Evolutionary conservation across 768 basidiomycete species (phyloP).

Genomic region (Thelephora ganbajun): DNA sequence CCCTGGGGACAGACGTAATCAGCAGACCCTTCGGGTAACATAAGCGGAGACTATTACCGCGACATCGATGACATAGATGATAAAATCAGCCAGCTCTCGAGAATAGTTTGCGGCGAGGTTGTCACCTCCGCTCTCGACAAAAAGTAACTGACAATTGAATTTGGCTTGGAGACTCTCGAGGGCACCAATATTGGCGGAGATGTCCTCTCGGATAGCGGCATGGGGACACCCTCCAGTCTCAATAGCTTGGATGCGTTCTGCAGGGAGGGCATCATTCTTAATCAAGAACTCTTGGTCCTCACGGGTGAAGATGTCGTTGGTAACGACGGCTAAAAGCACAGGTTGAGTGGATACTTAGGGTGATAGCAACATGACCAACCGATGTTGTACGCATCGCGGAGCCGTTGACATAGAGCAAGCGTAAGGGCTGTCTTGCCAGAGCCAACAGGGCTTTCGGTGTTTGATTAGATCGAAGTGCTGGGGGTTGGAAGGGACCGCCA

Average conservation of each 20-base stretch:
- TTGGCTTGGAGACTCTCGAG: conserved; percentile 89
- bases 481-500: neutral
- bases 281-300: conserved; percentile 98
- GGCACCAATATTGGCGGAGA: conserved; percentile 93
- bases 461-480: neutral
- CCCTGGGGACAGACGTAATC: conserved; percentile 33
- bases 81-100: conserved; percentile 92
- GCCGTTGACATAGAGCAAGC: conserved; percentile 71
- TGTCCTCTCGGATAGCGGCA: conserved; percentile 96
- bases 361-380: conserved; percentile 32
- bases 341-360: neutral
- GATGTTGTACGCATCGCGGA: conserved; percentile 81
- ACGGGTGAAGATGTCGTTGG: conserved; percentile 98
- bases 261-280: conserved; percentile 75
- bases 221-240: conserved; percentile 98
- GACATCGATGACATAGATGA: conserved; percentile 87
- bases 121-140: conserved; percentile 95
- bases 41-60: conserved; percentile 29
- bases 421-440: conserved; percentile 95
- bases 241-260: conserved; percentile 82
- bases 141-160: conserved; percentile 78
- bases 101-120: conserved; percentile 97
- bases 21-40: neutral
- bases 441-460: conserved; percentile 67
- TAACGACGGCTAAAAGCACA: conserved; percentile 61